Base-by-base conservation (phyloP, 1,139 yeast genomes). In the Pichia sorboxylosa region DNA sequence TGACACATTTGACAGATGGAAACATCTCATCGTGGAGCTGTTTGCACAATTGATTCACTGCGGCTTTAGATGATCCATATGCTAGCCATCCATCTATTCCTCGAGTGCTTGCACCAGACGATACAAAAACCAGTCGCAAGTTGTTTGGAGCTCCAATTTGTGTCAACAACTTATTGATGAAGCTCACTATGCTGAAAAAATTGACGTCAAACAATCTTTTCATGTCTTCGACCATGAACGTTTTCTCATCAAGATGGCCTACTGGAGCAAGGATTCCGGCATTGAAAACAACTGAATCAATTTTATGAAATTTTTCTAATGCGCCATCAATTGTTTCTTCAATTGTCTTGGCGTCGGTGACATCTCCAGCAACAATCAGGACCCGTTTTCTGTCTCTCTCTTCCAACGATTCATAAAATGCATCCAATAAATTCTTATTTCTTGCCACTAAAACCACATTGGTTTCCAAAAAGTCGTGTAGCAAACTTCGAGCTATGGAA, bases 261-360 rank as follows among this genome's bases (percentile, higher is more conserved):
- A 87, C 94, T 0, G 96, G 95, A 17, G 75, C 87, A 39, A 90
- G 58, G 0, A 78, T 73, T 3, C 96, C 97, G 3, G 97, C 97
- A 57, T 90, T 87, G 37, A 85, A 76, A 29, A 90, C 67, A 6
- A 84, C 54, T 0, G 90, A 73, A 47, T 81, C 74, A 28, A 90
- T 58, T 21, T 62, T 59, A 3, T 85, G 90, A 48, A 68, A 77
- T 37, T 61, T 61, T 5, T 49, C 41, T 9, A 69, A 45, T 0
- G 87, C 76, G 16, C 55, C 35, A 1, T 58, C 54, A 13, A 80
- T 63, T 1, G 80, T 68, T 16, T 49, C 39, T 17, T 47, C 40
- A 6, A 63, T 48, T 1, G 64, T 59, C 5, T 49, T 38, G 4
- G 53, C 45, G 15, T 72, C 66, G 1, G 79, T 49, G 5, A 85